phyloP scores from a whole-genome alignment of 257 asterid species.

The Cinchona pubescens region DNA sequence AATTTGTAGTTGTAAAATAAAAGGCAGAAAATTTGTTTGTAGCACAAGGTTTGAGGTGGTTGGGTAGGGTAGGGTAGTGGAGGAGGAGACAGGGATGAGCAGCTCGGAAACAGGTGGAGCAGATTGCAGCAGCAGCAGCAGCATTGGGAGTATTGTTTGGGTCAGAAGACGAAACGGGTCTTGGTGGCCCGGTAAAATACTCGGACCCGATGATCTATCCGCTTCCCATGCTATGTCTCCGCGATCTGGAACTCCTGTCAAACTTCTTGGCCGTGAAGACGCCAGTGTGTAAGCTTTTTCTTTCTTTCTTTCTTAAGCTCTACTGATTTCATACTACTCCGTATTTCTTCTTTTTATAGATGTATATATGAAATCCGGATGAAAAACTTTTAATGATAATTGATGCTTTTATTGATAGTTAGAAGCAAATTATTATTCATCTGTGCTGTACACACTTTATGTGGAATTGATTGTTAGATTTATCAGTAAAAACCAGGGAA shows the following conservation, averaged over 20 bases:
- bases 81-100: conserved; percentile 67
- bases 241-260: conserved; percentile 98
- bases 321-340: no score
- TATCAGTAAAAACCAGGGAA: no score
- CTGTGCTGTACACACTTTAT: neutral
- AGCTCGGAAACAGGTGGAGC: conserved; percentile 84
- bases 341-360: neutral
- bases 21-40: no score
- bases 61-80: no score
- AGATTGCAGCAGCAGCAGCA: conserved; percentile 46
- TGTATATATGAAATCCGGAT: neutral
- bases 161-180: conserved; percentile 97
- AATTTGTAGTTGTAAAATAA: no score
- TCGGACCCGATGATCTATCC: conserved; percentile 82
- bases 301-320: neutral
- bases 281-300: conserved; percentile 87
- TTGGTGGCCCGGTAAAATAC: conserved; percentile 99
- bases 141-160: conserved; percentile 98
- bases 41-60: no score
- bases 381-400: neutral
- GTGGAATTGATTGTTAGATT: neutral
- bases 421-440: no score
- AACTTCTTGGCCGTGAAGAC: conserved; percentile 99
- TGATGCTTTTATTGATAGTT: neutral
- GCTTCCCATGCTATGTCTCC: conserved; percentile 85